These are phyloP conservation scores for Tephrocybe sp. DNA, from an alignment of 768 basidiomycete genomes.

Conservation along the genomic window DNA sequence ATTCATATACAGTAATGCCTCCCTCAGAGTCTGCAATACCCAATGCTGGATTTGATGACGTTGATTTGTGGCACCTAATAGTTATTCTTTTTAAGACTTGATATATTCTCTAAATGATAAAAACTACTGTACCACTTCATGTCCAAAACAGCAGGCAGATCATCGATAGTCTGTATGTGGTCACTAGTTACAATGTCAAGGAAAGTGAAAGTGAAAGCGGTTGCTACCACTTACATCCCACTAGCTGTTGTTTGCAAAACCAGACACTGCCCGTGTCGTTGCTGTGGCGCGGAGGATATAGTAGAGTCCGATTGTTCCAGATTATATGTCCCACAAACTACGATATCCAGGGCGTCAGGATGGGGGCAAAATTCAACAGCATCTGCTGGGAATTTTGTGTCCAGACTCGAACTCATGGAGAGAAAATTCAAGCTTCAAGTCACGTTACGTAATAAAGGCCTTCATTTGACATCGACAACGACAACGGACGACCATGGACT, in stretches of 20 bases:
- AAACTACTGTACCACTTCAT: constrained; percentile 78
- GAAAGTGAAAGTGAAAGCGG: background rate
- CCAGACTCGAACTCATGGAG: constrained; percentile 25
- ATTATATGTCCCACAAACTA: constrained; percentile 93
- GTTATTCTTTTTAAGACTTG: background rate
- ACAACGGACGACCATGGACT: constrained; percentile 46
- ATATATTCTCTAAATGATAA: background rate
- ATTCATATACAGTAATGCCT: constrained; percentile 62
- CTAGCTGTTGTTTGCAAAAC: constrained; percentile 46
- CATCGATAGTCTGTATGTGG: constrained; percentile 66
- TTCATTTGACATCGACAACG: background rate
- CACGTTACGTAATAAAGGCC: constrained; percentile 7
- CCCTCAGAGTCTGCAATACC: constrained; percentile 89
- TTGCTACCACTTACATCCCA: constrained; percentile 32
- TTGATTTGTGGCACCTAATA: constrained; percentile 59
- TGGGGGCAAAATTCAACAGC: constrained; percentile 90
- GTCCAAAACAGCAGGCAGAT: constrained; percentile 83
- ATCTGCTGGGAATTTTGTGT: constrained; percentile 87
- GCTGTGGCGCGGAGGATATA: constrained; percentile 29
- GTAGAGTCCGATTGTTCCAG: constrained; percentile 39
- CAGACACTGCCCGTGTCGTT: constrained; percentile 71
- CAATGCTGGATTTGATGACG: constrained; percentile 45
- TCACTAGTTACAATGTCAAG: constrained; percentile 32
- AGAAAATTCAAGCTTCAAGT: background rate
- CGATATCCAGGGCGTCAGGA: constrained; percentile 52